Percentiles rank a stretch among this genome's conserved stretches.
Conservation (phyloP, 352 stramenopile genomes). For the Pythium monospermum region DNA sequence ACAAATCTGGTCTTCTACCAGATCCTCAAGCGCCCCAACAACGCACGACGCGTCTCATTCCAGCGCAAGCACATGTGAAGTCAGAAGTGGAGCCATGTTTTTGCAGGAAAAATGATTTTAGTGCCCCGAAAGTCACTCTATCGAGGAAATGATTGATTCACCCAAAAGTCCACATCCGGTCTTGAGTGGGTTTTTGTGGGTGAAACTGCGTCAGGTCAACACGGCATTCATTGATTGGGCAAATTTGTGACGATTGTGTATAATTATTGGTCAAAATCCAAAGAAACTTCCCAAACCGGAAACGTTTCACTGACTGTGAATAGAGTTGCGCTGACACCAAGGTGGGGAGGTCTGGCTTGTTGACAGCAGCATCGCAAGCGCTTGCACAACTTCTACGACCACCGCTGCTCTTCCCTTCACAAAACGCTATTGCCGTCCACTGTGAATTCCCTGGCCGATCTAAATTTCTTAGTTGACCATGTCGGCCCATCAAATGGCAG, state of each 20-base stretch:
- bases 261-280: neutral
- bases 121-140: slow-evolving; percentile 7
- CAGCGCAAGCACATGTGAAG: slow-evolving; percentile 35
- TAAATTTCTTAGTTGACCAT: slow-evolving; percentile 14
- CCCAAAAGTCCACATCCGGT: slow-evolving; percentile 11
- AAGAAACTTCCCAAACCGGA: no score
- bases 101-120: slow-evolving; percentile 3
- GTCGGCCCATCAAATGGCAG: slow-evolving; percentile 75
- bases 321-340: neutral
- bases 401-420: no score
- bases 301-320: neutral
- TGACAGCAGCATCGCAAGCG: neutral
- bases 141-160: slow-evolving; percentile 1
- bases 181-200: no score
- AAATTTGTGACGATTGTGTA: neutral
- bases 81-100: slow-evolving; percentile 13
- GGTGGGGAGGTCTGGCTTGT: neutral
- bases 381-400: no score
- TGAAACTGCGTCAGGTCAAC: no score
- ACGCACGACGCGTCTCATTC: slow-evolving; percentile 53
- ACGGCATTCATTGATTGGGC: slow-evolving; percentile 34
- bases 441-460: no score
- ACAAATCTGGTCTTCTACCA: slow-evolving; percentile 66
- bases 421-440: no score
- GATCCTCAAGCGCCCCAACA: slow-evolving; percentile 65